phyloP scores from a whole-genome alignment of 176 grass and related monocot genomes.

The Metroxylon sagu region DNA sequence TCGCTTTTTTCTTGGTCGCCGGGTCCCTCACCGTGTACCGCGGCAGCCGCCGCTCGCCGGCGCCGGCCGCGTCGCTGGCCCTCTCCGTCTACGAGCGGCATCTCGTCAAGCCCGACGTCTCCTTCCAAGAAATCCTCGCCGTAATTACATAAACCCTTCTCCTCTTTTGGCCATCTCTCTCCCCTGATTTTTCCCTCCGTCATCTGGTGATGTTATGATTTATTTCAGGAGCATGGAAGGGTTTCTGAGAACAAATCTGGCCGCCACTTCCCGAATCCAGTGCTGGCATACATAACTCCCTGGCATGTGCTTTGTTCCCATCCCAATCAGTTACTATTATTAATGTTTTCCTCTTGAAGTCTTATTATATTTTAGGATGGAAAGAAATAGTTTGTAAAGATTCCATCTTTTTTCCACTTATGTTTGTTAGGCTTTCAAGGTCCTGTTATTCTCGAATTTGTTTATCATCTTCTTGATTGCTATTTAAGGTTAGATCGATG shows the following conservation, averaged over 20 bases:
- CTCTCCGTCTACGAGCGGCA: slow-evolving; percentile 61
- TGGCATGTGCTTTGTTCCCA: slow-evolving; percentile 28
- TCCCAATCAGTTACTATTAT: too few relatives aligned
- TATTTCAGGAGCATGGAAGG: slow-evolving; percentile 28
- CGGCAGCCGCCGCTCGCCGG: slow-evolving; percentile 11
- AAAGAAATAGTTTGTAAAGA: too few relatives aligned
- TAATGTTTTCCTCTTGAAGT: too few relatives aligned
- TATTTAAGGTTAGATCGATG: too few relatives aligned
- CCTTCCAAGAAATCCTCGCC: slow-evolving; percentile 51
- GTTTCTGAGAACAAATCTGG: slow-evolving; percentile 46
- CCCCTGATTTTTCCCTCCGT: neutral
- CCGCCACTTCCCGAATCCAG: slow-evolving; percentile 59
- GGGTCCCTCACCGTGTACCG: slow-evolving; percentile 37
- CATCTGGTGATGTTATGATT: neutral
- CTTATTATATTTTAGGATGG: too few relatives aligned
- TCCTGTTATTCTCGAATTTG: too few relatives aligned
- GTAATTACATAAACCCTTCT: slow-evolving; percentile 26
- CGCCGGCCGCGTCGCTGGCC: neutral
- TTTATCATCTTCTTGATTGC: too few relatives aligned
- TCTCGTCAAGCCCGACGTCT: slow-evolving; percentile 48
- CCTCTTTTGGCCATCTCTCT: neutral
- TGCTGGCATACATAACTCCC: slow-evolving; percentile 81
- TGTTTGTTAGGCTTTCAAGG: too few relatives aligned
- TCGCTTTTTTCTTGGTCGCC: slow-evolving; percentile 23
- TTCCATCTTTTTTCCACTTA: too few relatives aligned